Base-by-base conservation (phyloP, 169 alveolate species). In the Babesia microti region DNA sequence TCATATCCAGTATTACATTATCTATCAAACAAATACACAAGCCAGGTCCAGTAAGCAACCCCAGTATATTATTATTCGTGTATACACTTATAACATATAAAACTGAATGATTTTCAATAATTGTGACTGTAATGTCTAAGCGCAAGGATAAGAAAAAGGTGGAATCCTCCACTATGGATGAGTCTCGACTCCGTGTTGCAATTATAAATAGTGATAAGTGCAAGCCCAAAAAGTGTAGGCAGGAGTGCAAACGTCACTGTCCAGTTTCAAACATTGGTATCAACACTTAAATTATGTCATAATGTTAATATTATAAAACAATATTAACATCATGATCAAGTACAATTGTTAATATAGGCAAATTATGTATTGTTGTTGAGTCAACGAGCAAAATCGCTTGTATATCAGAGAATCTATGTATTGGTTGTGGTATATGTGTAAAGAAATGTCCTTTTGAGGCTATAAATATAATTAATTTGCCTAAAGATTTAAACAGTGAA, bases 351-450 rank as follows among this genome's bases (percentile, higher is more conserved):
- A 87, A 92, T 48, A 73, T 91, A 32, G 98, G 97, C 12, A 96
- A 96, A 66, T 75, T 88, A 33, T 96, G 99, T 67, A 91, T 96
- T 22, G 97, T 91, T 66, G 99, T 91, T 12, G 91, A 85, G n/a
- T 87, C 87, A 14, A 80, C 89, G 18, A 81, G 93, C 48, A 88
- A 87, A 68, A 78, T 92, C 63, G 95, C 98, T 43, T 85, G 75
- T 71, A 95, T 95, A 27, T 89, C 97, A 28, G 98, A 94, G 74
- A 76, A 92, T 5, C 79, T 96, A 6, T 96, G 99, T 78, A 94
- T 96, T 46, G 99, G 99, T 9, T 96, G 99, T 53, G 99, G 98
- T 55, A 85, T 94, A 41, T 96, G 99, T 66, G 97, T 94, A 33
- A 96, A 96, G 82, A 94, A 92, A 68, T 96, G 99, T 69, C 99